phyloP scores from a whole-genome alignment of 1,139 yeast genomes.

The Petasospora fabianii region DNA sequence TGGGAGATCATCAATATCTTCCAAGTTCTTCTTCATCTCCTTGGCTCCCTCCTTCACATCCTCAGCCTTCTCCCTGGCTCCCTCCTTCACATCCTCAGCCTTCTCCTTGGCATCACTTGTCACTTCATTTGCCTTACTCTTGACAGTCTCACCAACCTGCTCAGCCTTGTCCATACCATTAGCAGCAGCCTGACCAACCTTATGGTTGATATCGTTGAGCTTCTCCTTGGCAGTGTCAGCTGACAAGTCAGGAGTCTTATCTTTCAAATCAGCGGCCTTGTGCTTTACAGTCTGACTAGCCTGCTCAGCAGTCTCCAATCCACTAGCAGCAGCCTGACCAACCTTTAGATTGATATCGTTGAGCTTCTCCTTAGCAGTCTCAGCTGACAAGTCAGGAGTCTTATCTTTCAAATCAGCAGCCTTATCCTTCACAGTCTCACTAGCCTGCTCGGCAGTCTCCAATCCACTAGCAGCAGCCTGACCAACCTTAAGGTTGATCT shows the following conservation, averaged over 20 bases:
- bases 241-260: constrained; percentile 56
- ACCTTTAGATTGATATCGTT: constrained; percentile 28
- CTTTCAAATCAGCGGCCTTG: constrained; percentile 36
- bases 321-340: constrained; percentile 29
- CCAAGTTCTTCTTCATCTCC: constrained; percentile 4
- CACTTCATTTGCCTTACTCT: not conserved
- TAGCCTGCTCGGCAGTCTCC: constrained; percentile 25
- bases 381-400: constrained; percentile 63
- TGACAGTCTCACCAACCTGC: not conserved
- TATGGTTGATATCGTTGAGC: constrained; percentile 37
- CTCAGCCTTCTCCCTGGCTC: constrained; percentile 3
- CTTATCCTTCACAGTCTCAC: constrained; percentile 2
- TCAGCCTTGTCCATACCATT: not conserved
- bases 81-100: constrained; percentile 4
- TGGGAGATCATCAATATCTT: constrained; percentile 3
- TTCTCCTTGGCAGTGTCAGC: constrained; percentile 98
- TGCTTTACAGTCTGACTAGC: constrained; percentile 2
- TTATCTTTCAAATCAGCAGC: constrained; percentile 42
- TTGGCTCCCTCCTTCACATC: constrained; percentile 4
- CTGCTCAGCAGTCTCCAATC: constrained; percentile 27
- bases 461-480: constrained; percentile 28
- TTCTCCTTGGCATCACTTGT: constrained; percentile 2
- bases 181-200: not conserved
- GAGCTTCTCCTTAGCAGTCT: constrained; percentile 60
- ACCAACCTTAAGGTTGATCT: constrained; percentile 30